Base-by-base conservation (phyloP, 2,329 filamentous ascomycete species). In the Purpureocillium takamizusanense region DNA sequence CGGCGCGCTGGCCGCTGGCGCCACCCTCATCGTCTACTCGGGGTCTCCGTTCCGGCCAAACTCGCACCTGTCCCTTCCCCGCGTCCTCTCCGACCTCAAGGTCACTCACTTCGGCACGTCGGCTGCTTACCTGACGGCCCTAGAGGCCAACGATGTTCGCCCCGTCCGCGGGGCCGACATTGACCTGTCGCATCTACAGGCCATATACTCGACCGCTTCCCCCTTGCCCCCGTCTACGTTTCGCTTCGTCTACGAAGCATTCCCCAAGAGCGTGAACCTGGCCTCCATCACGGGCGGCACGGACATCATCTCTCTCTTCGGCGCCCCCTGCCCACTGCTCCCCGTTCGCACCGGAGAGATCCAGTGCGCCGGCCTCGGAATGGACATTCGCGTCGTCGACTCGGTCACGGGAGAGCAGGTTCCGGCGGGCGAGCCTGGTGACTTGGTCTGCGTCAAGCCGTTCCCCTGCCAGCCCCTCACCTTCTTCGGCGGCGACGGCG, bases 51-150 rank as follows among this genome's bases (percentile, higher is more conserved):
- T 97, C 67, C 73, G 74, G 35, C 85, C 84, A 0, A 70, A 83
- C 41, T 84, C 84, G 37, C 76, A 90, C 52, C 72, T 92, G 41
- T 88, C 87, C 9, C 81, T 98, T 66, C 84, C 88, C 4, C 76
- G 74, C 3, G 72, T 97, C 14, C 83, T 95, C 40, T 81, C 90
- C 23, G 79, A 86, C 46, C 72, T 94, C 10, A 65, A 71, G 25
- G 88, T 97, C 37, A 94, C 87, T 1, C 89, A 97, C 55, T 97
- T 97, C 51, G 92, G 92, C 37, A 97, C 90, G 1, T 92, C 84
- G 1, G 90, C 92, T 3, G 90, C 94, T 48, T 98, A 95, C 55
- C 80, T 98, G 12, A 90, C 85, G 1, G 73, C 94, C 4, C 75
- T 98, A 8, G 92, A 98, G 59, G 85, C 94, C 45, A 85, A 85